Conservation (phyloP, 768 basidiomycete species). For the Amanita molliuscula region DNA sequence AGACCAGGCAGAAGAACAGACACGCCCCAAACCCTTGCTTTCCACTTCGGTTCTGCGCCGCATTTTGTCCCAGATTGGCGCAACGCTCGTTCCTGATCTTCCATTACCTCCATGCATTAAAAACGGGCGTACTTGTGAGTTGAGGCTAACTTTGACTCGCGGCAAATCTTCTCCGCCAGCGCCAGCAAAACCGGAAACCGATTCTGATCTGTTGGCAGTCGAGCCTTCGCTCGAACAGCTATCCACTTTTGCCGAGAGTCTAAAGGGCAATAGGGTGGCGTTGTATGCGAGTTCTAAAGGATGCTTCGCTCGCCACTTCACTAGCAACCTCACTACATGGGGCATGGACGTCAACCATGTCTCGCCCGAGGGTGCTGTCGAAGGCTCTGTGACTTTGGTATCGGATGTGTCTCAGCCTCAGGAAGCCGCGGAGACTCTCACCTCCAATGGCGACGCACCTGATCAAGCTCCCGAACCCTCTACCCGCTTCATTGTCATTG, state of each 20-base stretch:
- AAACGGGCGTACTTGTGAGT: constrained; percentile 50
- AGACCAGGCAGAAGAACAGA: constrained; percentile 21
- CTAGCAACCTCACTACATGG: constrained; percentile 90
- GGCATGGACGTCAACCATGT: constrained; percentile 88
- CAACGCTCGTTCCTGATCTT: constrained; percentile 32
- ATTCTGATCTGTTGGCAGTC: constrained; percentile 39
- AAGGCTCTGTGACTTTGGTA: constrained; percentile 16
- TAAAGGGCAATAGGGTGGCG: constrained; percentile 75
- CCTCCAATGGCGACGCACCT: background rate
- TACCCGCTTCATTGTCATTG: constrained; percentile 72
- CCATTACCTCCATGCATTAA: constrained; percentile 30
- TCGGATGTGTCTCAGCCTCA: constrained; percentile 5
- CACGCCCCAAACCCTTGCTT: constrained; percentile 32
- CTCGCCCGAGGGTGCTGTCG: constrained; percentile 45
- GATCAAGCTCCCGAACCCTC: constrained; percentile 8
- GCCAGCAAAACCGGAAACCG: constrained; percentile 11
- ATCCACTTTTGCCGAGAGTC: constrained; percentile 63
- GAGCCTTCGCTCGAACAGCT: constrained; percentile 82
- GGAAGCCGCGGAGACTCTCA: background rate
- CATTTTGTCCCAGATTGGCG: constrained; percentile 50
- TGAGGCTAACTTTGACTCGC: constrained; percentile 54
- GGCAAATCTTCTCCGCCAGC: constrained; percentile 38
- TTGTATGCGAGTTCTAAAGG: constrained; percentile 83
- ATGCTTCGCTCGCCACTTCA: constrained; percentile 86
- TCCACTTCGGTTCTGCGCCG: constrained; percentile 46